Conservation (phyloP, 176 grass and related monocot genomes). For the Dendrocalamus sinicus region DNA sequence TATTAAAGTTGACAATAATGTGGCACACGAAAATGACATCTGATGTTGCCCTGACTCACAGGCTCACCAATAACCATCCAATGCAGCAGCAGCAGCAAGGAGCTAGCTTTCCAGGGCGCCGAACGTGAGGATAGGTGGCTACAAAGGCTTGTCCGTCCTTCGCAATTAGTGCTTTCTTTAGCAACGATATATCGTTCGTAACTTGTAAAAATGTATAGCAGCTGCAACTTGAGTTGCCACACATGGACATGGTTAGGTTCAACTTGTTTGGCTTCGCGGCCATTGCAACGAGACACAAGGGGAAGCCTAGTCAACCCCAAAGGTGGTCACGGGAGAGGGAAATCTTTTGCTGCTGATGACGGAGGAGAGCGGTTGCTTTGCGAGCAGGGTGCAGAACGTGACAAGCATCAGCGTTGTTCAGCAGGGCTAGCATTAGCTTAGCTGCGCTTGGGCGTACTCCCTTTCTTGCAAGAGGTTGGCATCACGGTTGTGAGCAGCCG, state of each 20-base stretch:
- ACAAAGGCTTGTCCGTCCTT: background rate
- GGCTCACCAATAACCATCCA: background rate
- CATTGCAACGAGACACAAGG: background rate
- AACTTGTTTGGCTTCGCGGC: background rate
- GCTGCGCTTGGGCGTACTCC: background rate
- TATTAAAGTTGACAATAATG: background rate
- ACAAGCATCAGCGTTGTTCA: background rate
- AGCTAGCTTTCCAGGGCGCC: background rate
- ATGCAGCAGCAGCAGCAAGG: background rate
- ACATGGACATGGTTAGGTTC: background rate
- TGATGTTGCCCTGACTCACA: background rate
- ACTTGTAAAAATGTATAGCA: no score
- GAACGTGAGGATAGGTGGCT: background rate
- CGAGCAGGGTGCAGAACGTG: constrained; percentile 39
- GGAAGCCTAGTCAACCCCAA: background rate
- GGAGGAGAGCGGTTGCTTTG: constrained; percentile 25
- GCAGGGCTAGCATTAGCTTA: background rate
- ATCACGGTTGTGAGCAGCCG: background rate
- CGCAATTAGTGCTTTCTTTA: background rate
- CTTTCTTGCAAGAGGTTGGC: background rate
- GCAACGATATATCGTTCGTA: background rate
- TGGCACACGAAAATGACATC: background rate
- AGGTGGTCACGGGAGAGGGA: constrained; percentile 24
- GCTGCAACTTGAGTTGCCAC: background rate
- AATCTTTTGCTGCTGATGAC: background rate